A percentile compares a stretch with the other conserved stretches of the same genome.
These are phyloP conservation scores for Saccharomyces cerevisiae DNA, from an alignment of 805 yeast genomes.

Conservation along the genomic window DNA sequence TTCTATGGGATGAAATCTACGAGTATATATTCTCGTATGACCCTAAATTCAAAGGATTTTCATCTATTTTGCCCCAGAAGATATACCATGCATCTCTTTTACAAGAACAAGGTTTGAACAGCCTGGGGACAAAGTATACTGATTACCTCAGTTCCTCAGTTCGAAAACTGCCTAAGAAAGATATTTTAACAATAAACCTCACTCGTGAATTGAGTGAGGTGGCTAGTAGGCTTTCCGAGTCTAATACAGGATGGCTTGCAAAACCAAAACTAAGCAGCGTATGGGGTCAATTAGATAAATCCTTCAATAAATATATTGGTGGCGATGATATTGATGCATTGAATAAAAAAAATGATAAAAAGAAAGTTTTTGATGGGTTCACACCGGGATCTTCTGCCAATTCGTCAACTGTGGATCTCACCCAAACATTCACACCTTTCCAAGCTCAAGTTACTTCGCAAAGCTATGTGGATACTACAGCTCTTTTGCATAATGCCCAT, in stretches of 20 bases:
- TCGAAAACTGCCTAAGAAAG: slow-evolving; percentile 34
- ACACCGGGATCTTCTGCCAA: slow-evolving; percentile 62
- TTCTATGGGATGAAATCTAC: slow-evolving; percentile 59
- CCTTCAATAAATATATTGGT: slow-evolving; percentile 69
- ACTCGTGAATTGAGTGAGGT: slow-evolving; percentile 32
- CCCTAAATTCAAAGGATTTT: slow-evolving; percentile 30
- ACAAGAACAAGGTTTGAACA: slow-evolving; percentile 54
- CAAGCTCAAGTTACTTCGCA: slow-evolving; percentile 3
- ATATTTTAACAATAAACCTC: slow-evolving; percentile 29
- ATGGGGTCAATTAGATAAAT: slow-evolving; percentile 83
- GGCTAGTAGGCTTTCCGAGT: slow-evolving; percentile 40
- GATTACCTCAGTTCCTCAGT: slow-evolving; percentile 41
- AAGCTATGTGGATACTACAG: background rate
- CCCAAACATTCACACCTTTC: slow-evolving; percentile 20
- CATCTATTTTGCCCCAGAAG: slow-evolving; percentile 53
- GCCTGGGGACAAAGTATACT: slow-evolving; percentile 55
- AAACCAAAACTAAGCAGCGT: slow-evolving; percentile 70
- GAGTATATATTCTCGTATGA: slow-evolving; percentile 42
- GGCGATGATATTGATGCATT: slow-evolving; percentile 61
- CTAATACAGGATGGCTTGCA: slow-evolving; percentile 68
- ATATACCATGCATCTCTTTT: slow-evolving; percentile 59
- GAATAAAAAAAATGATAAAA: slow-evolving; percentile 32
- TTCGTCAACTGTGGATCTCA: slow-evolving; percentile 35
- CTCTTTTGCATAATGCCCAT: background rate
- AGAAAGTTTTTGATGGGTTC: slow-evolving; percentile 61